phyloP scores from a whole-genome alignment of 495 filamentous ascomycete species.

The Aspergillus kassunensis region DNA sequence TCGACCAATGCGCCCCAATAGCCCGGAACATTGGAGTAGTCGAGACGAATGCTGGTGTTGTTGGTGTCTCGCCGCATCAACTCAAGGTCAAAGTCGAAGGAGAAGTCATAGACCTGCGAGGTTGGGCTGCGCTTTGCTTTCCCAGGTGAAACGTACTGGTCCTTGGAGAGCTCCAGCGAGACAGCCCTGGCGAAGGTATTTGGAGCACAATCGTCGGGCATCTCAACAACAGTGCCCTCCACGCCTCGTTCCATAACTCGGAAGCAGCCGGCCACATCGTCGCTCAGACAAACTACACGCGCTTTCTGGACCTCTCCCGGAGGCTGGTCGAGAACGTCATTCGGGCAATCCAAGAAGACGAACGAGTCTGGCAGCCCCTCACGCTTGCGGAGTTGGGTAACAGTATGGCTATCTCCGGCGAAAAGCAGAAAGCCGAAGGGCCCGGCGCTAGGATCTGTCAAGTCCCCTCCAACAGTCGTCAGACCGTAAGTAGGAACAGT shows the following conservation, averaged over 20 bases:
- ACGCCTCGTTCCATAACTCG: slow-evolving; percentile 6
- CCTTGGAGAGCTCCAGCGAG: background rate
- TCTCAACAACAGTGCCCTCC: slow-evolving; percentile 6
- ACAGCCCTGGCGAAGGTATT: background rate
- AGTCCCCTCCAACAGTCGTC: background rate
- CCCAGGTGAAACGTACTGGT: slow-evolving; percentile 4
- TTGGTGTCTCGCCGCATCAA: slow-evolving; percentile 8
- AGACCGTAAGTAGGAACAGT: background rate
- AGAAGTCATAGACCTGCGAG: slow-evolving; percentile 3
- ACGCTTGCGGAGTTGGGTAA: background rate
- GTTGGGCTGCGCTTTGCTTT: background rate
- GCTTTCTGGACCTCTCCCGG: no score
- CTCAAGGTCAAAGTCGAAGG: slow-evolving; percentile 1
- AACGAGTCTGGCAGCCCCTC: background rate
- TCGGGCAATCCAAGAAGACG: background rate
- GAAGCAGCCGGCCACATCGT: no score
- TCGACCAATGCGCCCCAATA: slow-evolving; percentile 8
- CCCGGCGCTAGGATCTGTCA: background rate
- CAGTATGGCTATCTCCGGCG: background rate
- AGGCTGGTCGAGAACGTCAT: no score
- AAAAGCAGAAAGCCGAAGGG: background rate
- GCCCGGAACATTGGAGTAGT: slow-evolving; percentile 5
- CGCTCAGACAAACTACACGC: no score
- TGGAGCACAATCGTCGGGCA: slow-evolving; percentile 9
- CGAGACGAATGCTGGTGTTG: slow-evolving; percentile 5